phyloP scores from a whole-genome alignment of 106 monocot genomes.

The Gastrodia elata region DNA sequence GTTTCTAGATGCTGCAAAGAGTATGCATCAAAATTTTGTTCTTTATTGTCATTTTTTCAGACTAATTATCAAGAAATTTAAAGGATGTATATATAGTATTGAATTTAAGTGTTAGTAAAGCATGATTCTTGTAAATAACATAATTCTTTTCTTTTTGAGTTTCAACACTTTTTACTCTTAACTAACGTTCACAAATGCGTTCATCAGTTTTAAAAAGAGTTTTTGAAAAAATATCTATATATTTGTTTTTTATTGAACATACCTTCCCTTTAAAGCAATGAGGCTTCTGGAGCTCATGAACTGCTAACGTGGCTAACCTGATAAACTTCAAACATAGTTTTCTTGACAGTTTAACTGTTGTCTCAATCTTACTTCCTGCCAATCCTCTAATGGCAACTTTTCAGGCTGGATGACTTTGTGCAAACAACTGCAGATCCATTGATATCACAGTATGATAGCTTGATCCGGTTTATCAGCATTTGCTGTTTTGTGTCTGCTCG shows the following conservation, averaged over 20 bases:
- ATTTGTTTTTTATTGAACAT: too few relatives aligned
- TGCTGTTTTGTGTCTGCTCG: background rate
- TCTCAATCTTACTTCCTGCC: background rate
- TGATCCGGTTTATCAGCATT: background rate
- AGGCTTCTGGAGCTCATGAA: background rate
- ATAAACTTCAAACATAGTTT: too few relatives aligned
- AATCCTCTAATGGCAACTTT: background rate
- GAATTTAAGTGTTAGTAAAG: background rate
- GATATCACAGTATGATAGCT: slow-evolving; percentile 7
- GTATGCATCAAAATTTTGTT: slow-evolving; percentile 25
- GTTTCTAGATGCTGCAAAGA: slow-evolving; percentile 63
- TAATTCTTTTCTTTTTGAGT: too few relatives aligned
- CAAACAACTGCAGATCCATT: slow-evolving; percentile 1
- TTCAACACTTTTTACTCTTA: background rate
- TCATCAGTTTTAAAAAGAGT: background rate
- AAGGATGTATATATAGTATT: background rate
- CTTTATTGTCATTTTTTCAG: background rate
- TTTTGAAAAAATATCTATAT: too few relatives aligned
- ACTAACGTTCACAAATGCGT: background rate
- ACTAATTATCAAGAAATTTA: background rate
- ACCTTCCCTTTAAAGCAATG: background rate
- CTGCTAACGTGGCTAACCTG: background rate
- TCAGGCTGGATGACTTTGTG: slow-evolving; percentile 2
- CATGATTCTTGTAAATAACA: background rate
- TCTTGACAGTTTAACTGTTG: too few relatives aligned